Evolutionary conservation across 2,329 filamentous ascomycete genomes (phyloP), one percentile per base, ranked within the genome.

Genomic region (Drechmeria coniospora): DNA sequence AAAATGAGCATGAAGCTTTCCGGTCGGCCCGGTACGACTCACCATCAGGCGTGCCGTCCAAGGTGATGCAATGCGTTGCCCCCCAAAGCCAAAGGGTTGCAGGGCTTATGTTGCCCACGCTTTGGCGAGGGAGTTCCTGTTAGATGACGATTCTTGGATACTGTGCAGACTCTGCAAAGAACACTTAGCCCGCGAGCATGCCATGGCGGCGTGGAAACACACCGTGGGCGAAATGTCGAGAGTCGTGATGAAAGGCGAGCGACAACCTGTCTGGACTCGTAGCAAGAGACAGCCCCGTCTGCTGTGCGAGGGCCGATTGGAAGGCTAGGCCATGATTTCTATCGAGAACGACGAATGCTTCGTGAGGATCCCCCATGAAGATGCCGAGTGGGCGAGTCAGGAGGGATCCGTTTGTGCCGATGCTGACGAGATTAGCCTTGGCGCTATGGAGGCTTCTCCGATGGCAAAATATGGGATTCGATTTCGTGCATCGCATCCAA

Each of bases 31-130:
- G 9, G 19, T 9, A 24, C 19, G 17, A 29, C 30, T 21, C 17
- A 32, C 30, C 11, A 11, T 35, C 30, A 14, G 27, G 13, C 19
- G 33, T 35, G 8, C 28, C 30, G 20, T 35, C 28, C 20, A 35
- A 27, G 8, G 28, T 31, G 19, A 35, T 30, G n/a, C 21, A 32
- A 21, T 33, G 21, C 3, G 30, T 28, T 8, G 30, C 33, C 2
- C 33, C 33, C 33, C 33, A 31, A 8, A 32, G 28, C 33, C 33
- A 35, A 4, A 35, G 27, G 4, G 26, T 35, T 5, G 27, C 30
- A 13, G 28, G 20, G 15, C 33, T 35, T 15, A 4, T 28, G 8
- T 25, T 25, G 7, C 10, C 8, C 0, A 11, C 15, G 14, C 18
- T 30, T 4, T 26, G 33, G 13, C 9, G 27, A 6, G 28, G 33